Evolutionary conservation across 1,284 basidiomycete species (phyloP).

Genomic region (Gymnopus androsaceus): DNA sequence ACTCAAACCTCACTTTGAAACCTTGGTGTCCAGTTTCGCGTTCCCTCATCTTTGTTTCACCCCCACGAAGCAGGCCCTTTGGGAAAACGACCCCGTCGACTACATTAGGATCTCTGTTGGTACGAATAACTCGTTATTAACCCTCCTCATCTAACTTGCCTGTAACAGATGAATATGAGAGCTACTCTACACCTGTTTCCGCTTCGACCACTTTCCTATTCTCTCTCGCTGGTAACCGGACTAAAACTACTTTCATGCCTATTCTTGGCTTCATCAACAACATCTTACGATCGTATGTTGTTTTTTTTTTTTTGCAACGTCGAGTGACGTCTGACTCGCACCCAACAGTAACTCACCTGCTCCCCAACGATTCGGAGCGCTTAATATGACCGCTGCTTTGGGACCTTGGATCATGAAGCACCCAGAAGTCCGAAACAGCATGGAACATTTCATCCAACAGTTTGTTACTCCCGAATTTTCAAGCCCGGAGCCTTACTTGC

Average conservation of each 20-base stretch:
- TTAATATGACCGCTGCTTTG: conserved; percentile 78
- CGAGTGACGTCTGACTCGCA: background rate
- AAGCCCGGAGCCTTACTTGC: conserved; percentile 67
- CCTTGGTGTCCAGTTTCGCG: conserved; percentile 72
- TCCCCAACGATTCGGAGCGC: conserved; percentile 76
- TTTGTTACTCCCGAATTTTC: conserved; percentile 75
- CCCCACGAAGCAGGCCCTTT: conserved; percentile 62
- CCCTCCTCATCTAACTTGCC: background rate
- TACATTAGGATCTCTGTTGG: conserved; percentile 74
- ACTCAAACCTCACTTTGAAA: conserved; percentile 80
- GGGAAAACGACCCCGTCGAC: conserved; percentile 79
- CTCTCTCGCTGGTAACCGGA: conserved; percentile 73
- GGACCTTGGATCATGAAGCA: conserved; percentile 79
- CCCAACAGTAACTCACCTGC: conserved; percentile 50
- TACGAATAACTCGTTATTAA: conserved; percentile 35
- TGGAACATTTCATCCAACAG: conserved; percentile 76
- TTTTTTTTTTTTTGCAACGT: conserved; percentile 9
- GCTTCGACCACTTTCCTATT: conserved; percentile 80
- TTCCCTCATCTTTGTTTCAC: conserved; percentile 87
- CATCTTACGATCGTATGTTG: conserved; percentile 64
- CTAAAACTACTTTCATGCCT: conserved; percentile 76
- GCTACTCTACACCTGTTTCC: conserved; percentile 71
- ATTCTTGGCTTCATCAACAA: conserved; percentile 77
- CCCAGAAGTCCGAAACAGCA: conserved; percentile 72
- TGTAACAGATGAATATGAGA: conserved; percentile 85